These are phyloP conservation scores for Dalechampia spathulata DNA, from an alignment of 441 rosid genomes.

Conservation along the genomic window DNA sequence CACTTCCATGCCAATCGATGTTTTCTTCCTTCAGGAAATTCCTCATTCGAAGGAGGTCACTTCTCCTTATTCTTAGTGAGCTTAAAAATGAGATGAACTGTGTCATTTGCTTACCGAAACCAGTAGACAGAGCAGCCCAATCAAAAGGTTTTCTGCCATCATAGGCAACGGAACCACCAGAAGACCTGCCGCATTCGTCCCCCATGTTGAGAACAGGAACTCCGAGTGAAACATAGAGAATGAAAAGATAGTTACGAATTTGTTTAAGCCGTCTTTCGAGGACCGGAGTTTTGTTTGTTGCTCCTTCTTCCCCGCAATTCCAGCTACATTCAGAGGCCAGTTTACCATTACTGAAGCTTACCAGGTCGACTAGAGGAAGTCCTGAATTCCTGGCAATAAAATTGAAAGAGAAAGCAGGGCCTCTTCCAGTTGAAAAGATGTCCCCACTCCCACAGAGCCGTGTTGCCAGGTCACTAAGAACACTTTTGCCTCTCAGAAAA, in stretches of 20 bases:
- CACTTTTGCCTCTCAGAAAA: constrained; percentile 66
- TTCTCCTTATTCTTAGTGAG: constrained; percentile 51
- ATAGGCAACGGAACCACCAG: constrained; percentile 57
- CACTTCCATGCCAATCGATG: constrained; percentile 69
- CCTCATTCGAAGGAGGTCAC: constrained; percentile 60
- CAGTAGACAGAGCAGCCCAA: constrained; percentile 59
- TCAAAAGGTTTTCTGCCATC: constrained; percentile 46
- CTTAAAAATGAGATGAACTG: constrained; percentile 67
- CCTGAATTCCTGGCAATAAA: constrained; percentile 69
- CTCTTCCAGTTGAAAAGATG: constrained; percentile 68
- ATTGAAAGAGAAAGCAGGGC: constrained; percentile 83
- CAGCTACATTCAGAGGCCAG: constrained; percentile 67
- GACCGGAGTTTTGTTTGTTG: constrained; percentile 52
- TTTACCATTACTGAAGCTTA: constrained; percentile 56
- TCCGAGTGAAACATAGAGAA: constrained; percentile 68
- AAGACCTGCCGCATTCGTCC: constrained; percentile 85
- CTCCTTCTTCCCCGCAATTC: constrained; percentile 96
- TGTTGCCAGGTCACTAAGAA: constrained; percentile 75
- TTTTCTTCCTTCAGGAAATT: constrained; percentile 58
- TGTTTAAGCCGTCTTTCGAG: constrained; percentile 83
- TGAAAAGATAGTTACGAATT: constrained; percentile 71
- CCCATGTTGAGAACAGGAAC: constrained; percentile 92
- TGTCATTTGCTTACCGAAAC: constrained; percentile 59
- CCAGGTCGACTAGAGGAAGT: constrained; percentile 77
- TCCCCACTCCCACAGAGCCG: constrained; percentile 93